Conservation (phyloP, 140 eudicot genomes). For the Ambrosia hybrid region DNA sequence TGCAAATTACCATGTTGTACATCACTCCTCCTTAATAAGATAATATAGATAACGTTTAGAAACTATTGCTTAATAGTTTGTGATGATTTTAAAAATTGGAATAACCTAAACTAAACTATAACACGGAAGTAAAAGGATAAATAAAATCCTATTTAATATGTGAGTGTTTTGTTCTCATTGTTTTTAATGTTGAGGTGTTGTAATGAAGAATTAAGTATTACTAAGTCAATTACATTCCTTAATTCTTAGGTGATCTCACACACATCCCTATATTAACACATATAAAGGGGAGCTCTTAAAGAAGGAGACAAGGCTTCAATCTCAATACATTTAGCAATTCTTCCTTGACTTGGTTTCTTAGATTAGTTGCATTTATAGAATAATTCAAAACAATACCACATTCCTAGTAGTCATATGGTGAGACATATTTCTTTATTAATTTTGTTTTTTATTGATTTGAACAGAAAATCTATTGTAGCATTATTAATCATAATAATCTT, state of each 20-base stretch:
- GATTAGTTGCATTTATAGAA: background rate
- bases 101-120: background rate
- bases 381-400: background rate
- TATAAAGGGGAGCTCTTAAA: background rate
- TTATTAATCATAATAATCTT: no score
- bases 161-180: conserved; percentile 22
- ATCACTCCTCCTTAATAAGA: no score
- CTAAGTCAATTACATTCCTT: conserved; percentile 20
- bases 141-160: background rate
- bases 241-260: conserved; percentile 6
- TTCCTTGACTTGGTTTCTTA: conserved; percentile 10
- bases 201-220: background rate
- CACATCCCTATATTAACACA: background rate
- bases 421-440: background rate
- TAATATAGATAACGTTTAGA: no score
- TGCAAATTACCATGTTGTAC: no score
- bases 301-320: conserved; percentile 14
- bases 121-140: background rate
- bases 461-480: no score
- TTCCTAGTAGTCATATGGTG: background rate
- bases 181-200: background rate
- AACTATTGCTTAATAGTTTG: no score
- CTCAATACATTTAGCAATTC: conserved; percentile 9
- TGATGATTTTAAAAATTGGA: background rate
- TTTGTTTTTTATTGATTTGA: background rate